These are phyloP conservation scores for Dactylellina leptospora DNA, from an alignment of 2,329 filamentous ascomycete species.

Conservation along the genomic window DNA sequence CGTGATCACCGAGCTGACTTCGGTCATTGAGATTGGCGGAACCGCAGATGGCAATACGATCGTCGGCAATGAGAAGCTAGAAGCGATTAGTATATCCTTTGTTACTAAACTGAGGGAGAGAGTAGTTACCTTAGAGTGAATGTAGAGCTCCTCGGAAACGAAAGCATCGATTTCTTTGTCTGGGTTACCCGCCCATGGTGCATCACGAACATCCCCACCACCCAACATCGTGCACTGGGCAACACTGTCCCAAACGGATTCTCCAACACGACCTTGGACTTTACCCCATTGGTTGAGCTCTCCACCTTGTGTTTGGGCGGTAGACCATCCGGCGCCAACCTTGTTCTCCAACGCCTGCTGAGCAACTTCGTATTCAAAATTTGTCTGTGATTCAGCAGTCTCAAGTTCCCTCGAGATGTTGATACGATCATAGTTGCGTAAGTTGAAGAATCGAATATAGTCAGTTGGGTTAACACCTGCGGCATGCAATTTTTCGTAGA, in stretches of 20 bases:
- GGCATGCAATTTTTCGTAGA: slow-evolving; percentile 74
- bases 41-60: slow-evolving; percentile 81
- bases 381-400: slow-evolving; percentile 69
- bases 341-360: slow-evolving; percentile 60
- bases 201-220: slow-evolving; percentile 72
- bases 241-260: slow-evolving; percentile 76
- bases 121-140: slow-evolving; percentile 69
- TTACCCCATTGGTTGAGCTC: slow-evolving; percentile 77
- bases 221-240: slow-evolving; percentile 83
- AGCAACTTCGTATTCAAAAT: slow-evolving; percentile 71
- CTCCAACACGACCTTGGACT: slow-evolving; percentile 66
- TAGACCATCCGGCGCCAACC: slow-evolving; percentile 59
- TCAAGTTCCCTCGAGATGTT: slow-evolving; percentile 73
- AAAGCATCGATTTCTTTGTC: slow-evolving; percentile 70
- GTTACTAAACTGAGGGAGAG: slow-evolving; percentile 27
- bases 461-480: slow-evolving; percentile 74
- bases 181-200: slow-evolving; percentile 67
- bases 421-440: slow-evolving; percentile 84
- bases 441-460: slow-evolving; percentile 86
- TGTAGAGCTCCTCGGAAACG: slow-evolving; percentile 71
- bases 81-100: slow-evolving; percentile 1
- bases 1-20: slow-evolving; percentile 82
- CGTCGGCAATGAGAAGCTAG: slow-evolving; percentile 78
- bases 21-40: slow-evolving; percentile 75
- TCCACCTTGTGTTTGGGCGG: slow-evolving; percentile 59